Evolutionary conservation across 371 early-diverging fungal genomes (phyloP).

Genomic region (Mucor circinelloides): DNA sequence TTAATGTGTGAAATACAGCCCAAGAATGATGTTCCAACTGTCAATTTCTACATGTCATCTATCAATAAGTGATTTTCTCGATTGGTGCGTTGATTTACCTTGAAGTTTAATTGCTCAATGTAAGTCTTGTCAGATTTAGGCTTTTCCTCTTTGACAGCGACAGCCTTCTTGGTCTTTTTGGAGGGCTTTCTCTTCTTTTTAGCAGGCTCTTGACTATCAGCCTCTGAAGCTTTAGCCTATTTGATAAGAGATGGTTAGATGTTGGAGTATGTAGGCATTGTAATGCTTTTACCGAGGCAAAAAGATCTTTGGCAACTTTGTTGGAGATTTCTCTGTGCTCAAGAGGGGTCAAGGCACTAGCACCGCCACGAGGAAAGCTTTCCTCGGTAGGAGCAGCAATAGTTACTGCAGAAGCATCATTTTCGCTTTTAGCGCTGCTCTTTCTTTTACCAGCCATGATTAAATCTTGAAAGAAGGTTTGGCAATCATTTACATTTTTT

Average conservation of each 20-base stretch:
- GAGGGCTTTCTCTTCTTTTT: slow-evolving; percentile 60
- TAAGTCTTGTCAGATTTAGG: slow-evolving; percentile 44
- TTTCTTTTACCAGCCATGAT: slow-evolving; percentile 23
- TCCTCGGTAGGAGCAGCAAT: slow-evolving; percentile 33
- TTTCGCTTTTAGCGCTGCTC: slow-evolving; percentile 8
- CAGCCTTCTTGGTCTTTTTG: slow-evolving; percentile 28
- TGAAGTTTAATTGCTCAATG: slow-evolving; percentile 62
- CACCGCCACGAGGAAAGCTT: slow-evolving; percentile 85
- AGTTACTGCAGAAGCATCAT: slow-evolving; percentile 24
- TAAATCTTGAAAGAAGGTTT: slow-evolving; percentile 2
- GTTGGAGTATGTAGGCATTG: too few species aligned
- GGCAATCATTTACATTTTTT: not conserved
- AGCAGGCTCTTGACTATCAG: slow-evolving; percentile 38
- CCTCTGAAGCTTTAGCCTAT: slow-evolving; percentile 17
- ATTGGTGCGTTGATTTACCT: slow-evolving; percentile 63
- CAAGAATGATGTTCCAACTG: slow-evolving; percentile 72
- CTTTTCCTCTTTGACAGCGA: slow-evolving; percentile 34
- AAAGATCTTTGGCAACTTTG: slow-evolving; percentile 71
- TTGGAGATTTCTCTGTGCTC: slow-evolving; percentile 79
- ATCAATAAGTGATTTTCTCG: not conserved
- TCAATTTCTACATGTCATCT: slow-evolving; percentile 50
- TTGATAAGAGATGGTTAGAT: not conserved
- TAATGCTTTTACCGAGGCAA: slow-evolving; percentile 31
- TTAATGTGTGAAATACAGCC: slow-evolving; percentile 82
- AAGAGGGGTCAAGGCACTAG: slow-evolving; percentile 77